Conservation (phyloP, 2,329 filamentous ascomycete genomes). For the Pezicula neosporulosa region DNA sequence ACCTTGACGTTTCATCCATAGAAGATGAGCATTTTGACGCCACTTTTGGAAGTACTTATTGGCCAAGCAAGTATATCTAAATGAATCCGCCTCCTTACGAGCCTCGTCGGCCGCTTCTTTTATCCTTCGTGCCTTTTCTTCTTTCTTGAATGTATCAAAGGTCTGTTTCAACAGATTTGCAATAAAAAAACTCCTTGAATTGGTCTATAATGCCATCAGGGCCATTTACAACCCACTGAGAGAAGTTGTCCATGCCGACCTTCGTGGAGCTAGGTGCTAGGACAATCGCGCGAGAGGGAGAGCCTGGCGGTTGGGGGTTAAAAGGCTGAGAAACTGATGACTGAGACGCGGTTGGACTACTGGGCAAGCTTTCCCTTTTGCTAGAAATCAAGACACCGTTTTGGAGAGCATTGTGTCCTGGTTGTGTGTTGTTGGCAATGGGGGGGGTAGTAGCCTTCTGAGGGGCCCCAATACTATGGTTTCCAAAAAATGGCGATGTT, state of each 20-base stretch:
- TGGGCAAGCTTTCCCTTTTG: too few relatives aligned
- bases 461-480: neutral
- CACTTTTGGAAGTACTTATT: constrained; percentile 26
- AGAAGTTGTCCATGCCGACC: constrained; percentile 9
- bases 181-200: constrained; percentile 21
- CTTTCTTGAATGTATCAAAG: constrained; percentile 11
- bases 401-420: neutral
- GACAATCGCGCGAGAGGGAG: neutral
- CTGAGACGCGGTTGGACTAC: neutral
- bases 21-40: constrained; percentile 18
- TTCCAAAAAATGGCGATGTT: neutral
- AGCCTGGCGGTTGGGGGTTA: neutral
- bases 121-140: constrained; percentile 13
- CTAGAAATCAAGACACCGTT: too few relatives aligned
- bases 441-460: neutral
- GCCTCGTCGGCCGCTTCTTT: constrained; percentile 18
- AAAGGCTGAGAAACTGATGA: neutral
- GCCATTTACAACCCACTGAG: constrained; percentile 24
- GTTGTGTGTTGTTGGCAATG: neutral
- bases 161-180: constrained; percentile 16
- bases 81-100: constrained; percentile 18
- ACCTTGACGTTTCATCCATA: constrained; percentile 23
- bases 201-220: constrained; percentile 29
- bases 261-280: neutral
- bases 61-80: constrained; percentile 21